These are phyloP conservation scores for Pichia sp. DNA, from an alignment of 1,139 yeast genomes.

Conservation along the genomic window DNA sequence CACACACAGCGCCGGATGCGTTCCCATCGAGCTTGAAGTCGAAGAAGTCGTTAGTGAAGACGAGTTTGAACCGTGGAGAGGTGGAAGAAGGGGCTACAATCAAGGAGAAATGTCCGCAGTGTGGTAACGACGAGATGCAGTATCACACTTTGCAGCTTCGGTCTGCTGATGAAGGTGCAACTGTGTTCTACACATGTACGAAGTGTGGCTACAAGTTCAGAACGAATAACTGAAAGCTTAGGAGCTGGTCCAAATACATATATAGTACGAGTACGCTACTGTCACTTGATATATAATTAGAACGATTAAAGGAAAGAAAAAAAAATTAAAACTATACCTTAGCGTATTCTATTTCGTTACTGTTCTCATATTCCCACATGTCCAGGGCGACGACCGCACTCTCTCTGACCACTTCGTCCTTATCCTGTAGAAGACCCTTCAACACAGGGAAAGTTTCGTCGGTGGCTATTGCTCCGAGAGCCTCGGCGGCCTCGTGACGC, in stretches of 20 bases:
- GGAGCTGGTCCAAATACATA: neutral
- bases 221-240: constrained; percentile 64
- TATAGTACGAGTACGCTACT: neutral
- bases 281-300: neutral
- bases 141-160: constrained; percentile 94
- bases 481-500: constrained; percentile 99
- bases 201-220: constrained; percentile 89
- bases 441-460: constrained; percentile 90
- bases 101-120: constrained; percentile 94
- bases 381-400: constrained; percentile 95
- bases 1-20: constrained; percentile 83
- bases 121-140: constrained; percentile 97
- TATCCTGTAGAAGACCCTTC: constrained; percentile 71
- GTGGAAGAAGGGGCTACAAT: constrained; percentile 92
- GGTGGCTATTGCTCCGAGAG: constrained; percentile 95
- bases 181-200: constrained; percentile 92
- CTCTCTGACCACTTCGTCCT: constrained; percentile 88
- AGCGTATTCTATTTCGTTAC: constrained; percentile 79
- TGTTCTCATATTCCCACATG: constrained; percentile 94
- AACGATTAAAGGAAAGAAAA: constrained; percentile 1
- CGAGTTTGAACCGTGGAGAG: constrained; percentile 70
- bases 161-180: constrained; percentile 98
- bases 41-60: constrained; percentile 86
- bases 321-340: constrained; percentile 8
- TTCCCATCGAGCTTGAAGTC: constrained; percentile 81